Base-by-base conservation (phyloP, 1,139 yeast genomes). In the Zygoascus hellenicus region DNA sequence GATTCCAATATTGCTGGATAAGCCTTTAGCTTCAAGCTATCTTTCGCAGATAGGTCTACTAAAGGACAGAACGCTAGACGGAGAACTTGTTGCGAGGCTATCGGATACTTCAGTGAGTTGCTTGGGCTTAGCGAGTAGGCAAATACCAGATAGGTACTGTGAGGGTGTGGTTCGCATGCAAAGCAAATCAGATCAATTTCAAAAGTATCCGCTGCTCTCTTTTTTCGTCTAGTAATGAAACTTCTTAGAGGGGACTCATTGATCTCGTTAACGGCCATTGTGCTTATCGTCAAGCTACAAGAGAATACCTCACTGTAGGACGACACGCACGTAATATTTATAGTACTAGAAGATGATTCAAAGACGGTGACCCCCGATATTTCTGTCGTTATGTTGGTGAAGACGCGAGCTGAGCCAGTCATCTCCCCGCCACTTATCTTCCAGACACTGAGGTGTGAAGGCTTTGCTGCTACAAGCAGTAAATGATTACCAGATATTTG, bases 21-120 rank as follows among this genome's bases (percentile, higher is more conserved):
- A 0, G 48, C 47, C 17, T 26, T 30, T 10, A 37, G 31, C n/a
- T 16, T 16, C 14, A 32, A 35, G 9, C 13, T 19, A n/a, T 6
- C 13, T 6, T 9, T 17, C 34, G 29, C n/a, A 4, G 45, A 36
- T 28, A 47, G 32, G 36, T 42, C 50, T 22, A 42, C 17, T 11
- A 54, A 29, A 0, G 59, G 57, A 9, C 55, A n/a, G 35, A 56
- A 53, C 9, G 49, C 54, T 10, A 57, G 31, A 33, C 60, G 42
- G 29, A 51, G 47, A 2, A 52, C 47, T 31, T 50, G 54, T 40
- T 55, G 58, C 4, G 60, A 57, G 16, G 44, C 39, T 9, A 57
- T 55, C 10, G 59, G 59, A 45, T 48, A 57, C 28, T 58, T 43
- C 29, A 57, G 48, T 38, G 44, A 50, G 9, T 51, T 48, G 11